A percentile compares a stretch with the other conserved stretches of the same genome.
phyloP scores from a whole-genome alignment of 257 asterid species.

The Salvia splendens region DNA sequence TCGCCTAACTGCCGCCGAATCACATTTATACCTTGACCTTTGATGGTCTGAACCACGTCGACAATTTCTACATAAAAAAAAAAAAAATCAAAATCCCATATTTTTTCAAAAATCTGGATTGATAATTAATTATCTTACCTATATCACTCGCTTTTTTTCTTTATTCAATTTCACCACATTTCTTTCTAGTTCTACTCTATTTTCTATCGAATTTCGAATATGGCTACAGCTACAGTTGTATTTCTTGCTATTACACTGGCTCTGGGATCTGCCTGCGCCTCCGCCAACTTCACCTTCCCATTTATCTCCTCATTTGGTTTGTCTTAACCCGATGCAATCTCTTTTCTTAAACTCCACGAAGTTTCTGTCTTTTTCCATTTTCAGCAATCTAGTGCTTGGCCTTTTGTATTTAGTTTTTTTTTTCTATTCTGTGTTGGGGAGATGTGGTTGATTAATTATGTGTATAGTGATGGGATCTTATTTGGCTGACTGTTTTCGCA shows the following conservation, averaged over 20 bases:
- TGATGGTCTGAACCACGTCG: neutral
- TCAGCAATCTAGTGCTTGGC: neutral
- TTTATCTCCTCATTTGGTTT: constrained; percentile 37
- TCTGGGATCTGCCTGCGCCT: constrained; percentile 34
- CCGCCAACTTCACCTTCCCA: constrained; percentile 46
- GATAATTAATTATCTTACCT: neutral
- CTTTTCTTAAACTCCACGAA: neutral
- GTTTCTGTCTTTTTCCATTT: neutral
- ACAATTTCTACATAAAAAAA: neutral
- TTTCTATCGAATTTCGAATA: constrained; percentile 7
- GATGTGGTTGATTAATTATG: constrained; percentile 2
- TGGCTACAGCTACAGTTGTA: constrained; percentile 51
- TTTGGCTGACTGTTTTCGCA: constrained; percentile 3
- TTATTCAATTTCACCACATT: neutral
- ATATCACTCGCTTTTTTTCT: neutral
- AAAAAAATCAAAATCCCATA: neutral
- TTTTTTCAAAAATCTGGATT: neutral
- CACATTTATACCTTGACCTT: constrained; percentile 30
- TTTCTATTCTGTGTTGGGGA: neutral
- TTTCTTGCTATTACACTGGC: constrained; percentile 39
- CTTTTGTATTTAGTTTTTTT: neutral
- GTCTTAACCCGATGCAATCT: neutral
- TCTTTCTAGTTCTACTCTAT: neutral
- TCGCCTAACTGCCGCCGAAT: constrained; percentile 35
- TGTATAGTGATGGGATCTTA: constrained; percentile 1